These are phyloP conservation scores for Arbutus unedo DNA, from an alignment of 148 eudicot genomes.

Conservation along the genomic window DNA sequence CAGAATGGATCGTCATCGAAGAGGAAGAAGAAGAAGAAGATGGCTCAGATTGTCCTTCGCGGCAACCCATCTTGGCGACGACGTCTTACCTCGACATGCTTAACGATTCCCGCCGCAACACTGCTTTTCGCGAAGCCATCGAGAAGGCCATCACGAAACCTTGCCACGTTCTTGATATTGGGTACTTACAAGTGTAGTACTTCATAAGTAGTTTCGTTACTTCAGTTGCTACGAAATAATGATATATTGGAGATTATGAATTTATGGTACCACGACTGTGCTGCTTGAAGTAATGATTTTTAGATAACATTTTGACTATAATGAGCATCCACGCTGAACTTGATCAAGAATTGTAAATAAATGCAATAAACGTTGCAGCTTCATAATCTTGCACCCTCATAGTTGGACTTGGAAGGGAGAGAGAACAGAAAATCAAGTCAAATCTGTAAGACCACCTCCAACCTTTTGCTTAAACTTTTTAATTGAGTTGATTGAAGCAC, in stretches of 20 bases:
- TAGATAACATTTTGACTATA: neutral
- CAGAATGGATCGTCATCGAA: slow-evolving; percentile 74
- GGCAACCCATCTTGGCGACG: slow-evolving; percentile 42
- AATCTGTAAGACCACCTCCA: neutral
- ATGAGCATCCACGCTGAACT: neutral
- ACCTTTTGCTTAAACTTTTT: neutral
- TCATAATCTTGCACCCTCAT: neutral
- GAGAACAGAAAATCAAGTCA: neutral
- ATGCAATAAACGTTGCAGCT: no score
- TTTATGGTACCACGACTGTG: no score
- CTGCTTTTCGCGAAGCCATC: slow-evolving; percentile 66
- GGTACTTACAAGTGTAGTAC: slow-evolving; percentile 33
- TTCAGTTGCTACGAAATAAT: neutral
- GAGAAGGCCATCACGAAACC: slow-evolving; percentile 61
- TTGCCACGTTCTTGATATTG: slow-evolving; percentile 79
- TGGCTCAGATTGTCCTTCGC: slow-evolving; percentile 8
- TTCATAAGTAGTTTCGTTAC: neutral
- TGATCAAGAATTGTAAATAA: neutral
- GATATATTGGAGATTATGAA: no score
- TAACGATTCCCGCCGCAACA: slow-evolving; percentile 60
- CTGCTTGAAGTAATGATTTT: neutral
- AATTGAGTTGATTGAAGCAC: neutral
- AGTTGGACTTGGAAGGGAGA: neutral
- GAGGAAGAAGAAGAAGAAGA: slow-evolving; percentile 37
- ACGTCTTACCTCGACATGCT: slow-evolving; percentile 93